These are phyloP conservation scores for Hydnomerulius pinastri DNA, from an alignment of 768 basidiomycete genomes.

Conservation along the genomic window DNA sequence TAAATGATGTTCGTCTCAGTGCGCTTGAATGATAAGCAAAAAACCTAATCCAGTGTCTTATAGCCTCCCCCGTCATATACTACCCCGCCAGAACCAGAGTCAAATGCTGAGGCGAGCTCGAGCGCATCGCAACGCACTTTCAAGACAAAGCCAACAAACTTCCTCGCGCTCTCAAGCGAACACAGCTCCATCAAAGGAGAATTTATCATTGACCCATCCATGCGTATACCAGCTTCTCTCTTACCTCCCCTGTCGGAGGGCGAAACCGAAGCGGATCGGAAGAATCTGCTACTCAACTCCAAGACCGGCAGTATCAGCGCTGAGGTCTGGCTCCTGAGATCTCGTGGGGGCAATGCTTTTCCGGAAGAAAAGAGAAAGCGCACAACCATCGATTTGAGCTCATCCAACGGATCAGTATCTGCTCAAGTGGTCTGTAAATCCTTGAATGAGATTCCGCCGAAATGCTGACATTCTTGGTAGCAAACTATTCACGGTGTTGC, in stretches of 20 bases:
- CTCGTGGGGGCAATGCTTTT: constrained; percentile 7
- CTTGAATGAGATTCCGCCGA: neutral
- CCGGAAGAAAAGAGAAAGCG: constrained; percentile 2
- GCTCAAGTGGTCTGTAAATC: constrained; percentile 20
- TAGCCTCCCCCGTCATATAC: constrained; percentile 30
- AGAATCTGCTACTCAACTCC: constrained; percentile 39
- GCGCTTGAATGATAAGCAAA: neutral
- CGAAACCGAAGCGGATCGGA: constrained; percentile 41
- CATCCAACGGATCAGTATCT: constrained; percentile 16
- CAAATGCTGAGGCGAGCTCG: neutral
- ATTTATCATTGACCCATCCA: constrained; percentile 46
- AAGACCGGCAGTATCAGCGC: constrained; percentile 38
- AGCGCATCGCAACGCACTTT: constrained; percentile 4
- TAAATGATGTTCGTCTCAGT: neutral
- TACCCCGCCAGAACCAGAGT: neutral
- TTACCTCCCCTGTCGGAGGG: constrained; percentile 39
- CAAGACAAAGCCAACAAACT: constrained; percentile 32
- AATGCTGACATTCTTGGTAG: constrained; percentile 8
- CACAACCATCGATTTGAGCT: constrained; percentile 22
- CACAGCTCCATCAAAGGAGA: constrained; percentile 19
- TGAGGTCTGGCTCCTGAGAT: constrained; percentile 39
- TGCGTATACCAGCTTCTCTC: constrained; percentile 39
- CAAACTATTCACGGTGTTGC: constrained; percentile 8
- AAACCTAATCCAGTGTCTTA: too few relatives aligned
- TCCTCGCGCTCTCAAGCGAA: constrained; percentile 13